Percentiles rank a stretch among this genome's conserved stretches.
Evolutionary conservation across 805 yeast genomes (phyloP).

Genomic region (Isabelozyma heimii): DNA sequence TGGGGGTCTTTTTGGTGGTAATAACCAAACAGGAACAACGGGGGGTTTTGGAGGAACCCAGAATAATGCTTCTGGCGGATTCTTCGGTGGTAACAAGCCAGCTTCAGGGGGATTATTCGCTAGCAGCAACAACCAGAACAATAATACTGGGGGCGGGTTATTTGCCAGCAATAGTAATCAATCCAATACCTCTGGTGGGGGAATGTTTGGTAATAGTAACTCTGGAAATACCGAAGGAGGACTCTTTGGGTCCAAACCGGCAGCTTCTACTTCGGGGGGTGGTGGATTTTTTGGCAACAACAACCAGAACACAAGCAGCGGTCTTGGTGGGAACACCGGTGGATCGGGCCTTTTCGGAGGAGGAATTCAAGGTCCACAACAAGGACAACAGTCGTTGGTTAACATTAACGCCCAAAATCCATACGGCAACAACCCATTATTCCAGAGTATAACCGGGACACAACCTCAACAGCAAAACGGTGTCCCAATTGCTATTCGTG

Average conservation of each 20-base stretch:
- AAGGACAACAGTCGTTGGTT: conserved; percentile 20
- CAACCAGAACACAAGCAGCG: conserved; percentile 10
- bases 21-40: conserved; percentile 14
- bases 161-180: conserved; percentile 29
- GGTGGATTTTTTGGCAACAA: conserved; percentile 42
- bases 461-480: conserved; percentile 9
- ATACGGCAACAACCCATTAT: conserved; percentile 76
- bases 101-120: conserved; percentile 22
- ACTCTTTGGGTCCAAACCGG: conserved; percentile 37
- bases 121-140: conserved; percentile 6
- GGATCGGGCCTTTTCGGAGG: conserved; percentile 19
- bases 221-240: conserved; percentile 34
- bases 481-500: conserved; percentile 26
- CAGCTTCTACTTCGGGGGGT: conserved; percentile 23
- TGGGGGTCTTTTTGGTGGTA: conserved; percentile 43
- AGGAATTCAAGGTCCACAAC: conserved; percentile 17
- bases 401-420: conserved; percentile 51
- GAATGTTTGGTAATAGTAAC: conserved; percentile 23
- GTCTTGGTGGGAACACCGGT: conserved; percentile 3
- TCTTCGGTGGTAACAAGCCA: conserved; percentile 14
- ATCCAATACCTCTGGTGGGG: conserved; percentile 15
- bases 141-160: conserved; percentile 28
- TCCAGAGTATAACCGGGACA: conserved; percentile 40
- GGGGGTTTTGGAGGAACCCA: conserved; percentile 9
- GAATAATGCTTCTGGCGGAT: conserved; percentile 5